Evolutionary conservation across 2,329 filamentous ascomycete genomes (phyloP), one percentile per base, ranked within the genome.

Genomic region (Ceratocystis papillata): DNA sequence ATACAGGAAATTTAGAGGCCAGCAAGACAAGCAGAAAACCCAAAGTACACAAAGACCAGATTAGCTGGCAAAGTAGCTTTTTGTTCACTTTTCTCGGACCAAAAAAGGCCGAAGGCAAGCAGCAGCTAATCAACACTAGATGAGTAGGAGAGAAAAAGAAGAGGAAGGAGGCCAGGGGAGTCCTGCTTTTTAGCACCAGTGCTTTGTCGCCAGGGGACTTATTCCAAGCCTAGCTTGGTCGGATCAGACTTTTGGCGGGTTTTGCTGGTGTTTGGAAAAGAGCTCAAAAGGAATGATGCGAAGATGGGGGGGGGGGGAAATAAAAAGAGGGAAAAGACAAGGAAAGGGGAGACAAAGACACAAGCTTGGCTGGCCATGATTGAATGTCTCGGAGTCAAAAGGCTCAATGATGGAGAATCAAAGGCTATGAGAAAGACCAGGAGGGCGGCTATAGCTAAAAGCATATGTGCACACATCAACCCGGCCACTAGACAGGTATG

Each of bases 1-100:
- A 50, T 50, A 50, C 46, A 50, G 46, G n/a, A 20, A 50, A 50
- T 50, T n/a, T 12, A 50, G 46, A 25, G 46, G 46, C 46, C 46
- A 50, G 17, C 20, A 20, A 20, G 22, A 20, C 46, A 50, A 50
- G 22, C 37, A 12, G 8, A n/a, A 25, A 50, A 12, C 20, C 46
- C 22, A 25, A 57, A 57, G 12, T 15, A 57, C 22, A 57, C 53
- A 57, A 28, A 57, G 8, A 57, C 22, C 10, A 30, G 53, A 30
- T 2, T 5, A 15, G 5, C 53, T 57, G 53, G 15, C 53, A 33
- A 57, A 5, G 22, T 22, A 10, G 3, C 8, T 50, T 50, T 20
- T 48, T 10, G 45, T 48, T 48, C 20, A 20, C 20, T 20, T 48
- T 48, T 48, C 50, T 28, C 28, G 20, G 25, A 25, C 22, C 5